Evolutionary conservation across 352 stramenopile genomes (phyloP).

Genomic region (Globisporangium solare): DNA sequence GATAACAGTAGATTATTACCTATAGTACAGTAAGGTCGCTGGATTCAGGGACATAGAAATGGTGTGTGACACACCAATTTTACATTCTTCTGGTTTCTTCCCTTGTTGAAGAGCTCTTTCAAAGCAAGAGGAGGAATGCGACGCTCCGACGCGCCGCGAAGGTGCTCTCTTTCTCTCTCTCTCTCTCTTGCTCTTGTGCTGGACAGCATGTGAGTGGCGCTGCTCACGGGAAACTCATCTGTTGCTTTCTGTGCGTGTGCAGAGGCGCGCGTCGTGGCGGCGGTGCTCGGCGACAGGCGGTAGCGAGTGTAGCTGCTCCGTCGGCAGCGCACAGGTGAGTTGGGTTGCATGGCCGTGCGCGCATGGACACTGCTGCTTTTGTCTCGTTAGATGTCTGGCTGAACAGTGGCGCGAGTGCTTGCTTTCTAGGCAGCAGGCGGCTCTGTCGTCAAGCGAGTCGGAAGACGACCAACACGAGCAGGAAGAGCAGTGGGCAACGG

Average conservation of each 20-base stretch:
- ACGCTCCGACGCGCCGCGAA: neutral
- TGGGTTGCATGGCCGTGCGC: neutral
- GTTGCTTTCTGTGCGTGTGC: neutral
- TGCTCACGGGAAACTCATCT: neutral
- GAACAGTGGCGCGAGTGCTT: neutral
- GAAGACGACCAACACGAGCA: slow-evolving; percentile 1
- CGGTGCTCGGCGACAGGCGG: neutral
- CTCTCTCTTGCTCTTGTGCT: neutral
- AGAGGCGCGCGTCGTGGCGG: neutral
- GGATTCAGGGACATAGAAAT: too few relatives aligned
- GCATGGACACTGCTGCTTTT: neutral
- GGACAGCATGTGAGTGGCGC: neutral
- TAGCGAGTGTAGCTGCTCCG: neutral
- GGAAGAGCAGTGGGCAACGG: slow-evolving; percentile 1
- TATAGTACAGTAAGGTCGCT: too few relatives aligned
- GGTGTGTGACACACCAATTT: neutral
- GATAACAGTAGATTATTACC: too few relatives aligned
- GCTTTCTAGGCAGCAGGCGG: neutral
- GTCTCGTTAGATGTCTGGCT: neutral
- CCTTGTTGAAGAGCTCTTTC: neutral
- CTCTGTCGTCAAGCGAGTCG: neutral
- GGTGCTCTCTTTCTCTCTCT: neutral
- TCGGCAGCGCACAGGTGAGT: neutral
- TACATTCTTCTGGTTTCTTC: neutral
- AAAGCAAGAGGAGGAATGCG: neutral